Percentiles rank a stretch among this genome's conserved stretches.
Conservation (phyloP, 306 rosid species). For the Corylus heterophylla region DNA sequence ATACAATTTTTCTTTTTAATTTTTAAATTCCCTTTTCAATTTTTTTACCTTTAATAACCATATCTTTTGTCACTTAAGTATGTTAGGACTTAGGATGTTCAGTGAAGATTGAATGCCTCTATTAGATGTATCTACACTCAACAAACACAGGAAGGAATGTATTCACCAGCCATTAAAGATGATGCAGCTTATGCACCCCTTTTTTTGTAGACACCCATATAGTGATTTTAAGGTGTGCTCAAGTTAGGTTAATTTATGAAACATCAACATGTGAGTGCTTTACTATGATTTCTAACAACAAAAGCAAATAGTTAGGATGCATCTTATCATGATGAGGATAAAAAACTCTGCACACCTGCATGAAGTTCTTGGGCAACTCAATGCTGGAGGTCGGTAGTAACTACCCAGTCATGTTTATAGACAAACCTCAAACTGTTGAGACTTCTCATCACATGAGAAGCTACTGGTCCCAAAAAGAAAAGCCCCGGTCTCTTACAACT, state of each 20-base stretch:
- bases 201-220: not conserved
- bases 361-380: conserved; percentile 14
- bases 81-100: not conserved
- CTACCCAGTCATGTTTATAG: not conserved
- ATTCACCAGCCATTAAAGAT: not conserved
- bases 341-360: conserved; percentile 19
- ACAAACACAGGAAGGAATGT: not conserved
- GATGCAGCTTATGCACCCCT: not conserved
- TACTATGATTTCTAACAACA: not conserved
- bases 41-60: too few relatives aligned
- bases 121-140: not conserved
- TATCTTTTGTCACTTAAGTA: not conserved
- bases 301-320: not conserved
- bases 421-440: conserved; percentile 5
- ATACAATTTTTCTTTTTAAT: too few relatives aligned
- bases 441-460: conserved; percentile 18
- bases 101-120: not conserved
- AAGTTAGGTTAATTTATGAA: not conserved
- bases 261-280: not conserved
- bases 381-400: conserved; percentile 8
- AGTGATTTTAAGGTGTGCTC: not conserved
- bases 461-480: conserved; percentile 79
- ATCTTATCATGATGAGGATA: not conserved
- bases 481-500: conserved; percentile 62
- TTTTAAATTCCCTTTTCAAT: too few relatives aligned